Evolutionary conservation across 1,139 yeast species (phyloP).

Genomic region (Schizosaccharomyces versatilis): DNA sequence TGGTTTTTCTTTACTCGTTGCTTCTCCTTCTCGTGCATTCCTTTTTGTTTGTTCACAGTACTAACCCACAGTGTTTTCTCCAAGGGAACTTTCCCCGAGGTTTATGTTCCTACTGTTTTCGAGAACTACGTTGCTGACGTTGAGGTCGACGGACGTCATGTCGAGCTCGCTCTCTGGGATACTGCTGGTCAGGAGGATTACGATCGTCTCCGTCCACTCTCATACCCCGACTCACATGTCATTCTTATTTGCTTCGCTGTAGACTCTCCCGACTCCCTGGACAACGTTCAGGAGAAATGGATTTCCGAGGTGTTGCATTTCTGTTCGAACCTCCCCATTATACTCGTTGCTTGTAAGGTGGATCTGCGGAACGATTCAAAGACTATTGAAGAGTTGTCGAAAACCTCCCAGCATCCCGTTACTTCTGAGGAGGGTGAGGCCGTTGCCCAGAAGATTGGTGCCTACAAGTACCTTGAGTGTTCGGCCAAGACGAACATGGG

Average conservation of each 20-base stretch:
- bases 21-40: background rate
- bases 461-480: constrained; percentile 71
- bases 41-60: background rate
- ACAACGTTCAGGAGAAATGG: constrained; percentile 33
- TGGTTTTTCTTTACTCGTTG: background rate
- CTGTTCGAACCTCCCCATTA: constrained; percentile 60
- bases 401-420: constrained; percentile 60
- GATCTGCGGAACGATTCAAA: constrained; percentile 69
- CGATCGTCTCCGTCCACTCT: constrained; percentile 71
- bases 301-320: constrained; percentile 56
- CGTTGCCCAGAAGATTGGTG: constrained; percentile 73
- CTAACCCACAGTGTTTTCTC: constrained; percentile 51
- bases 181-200: constrained; percentile 93
- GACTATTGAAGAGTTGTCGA: constrained; percentile 51
- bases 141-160: constrained; percentile 59
- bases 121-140: constrained; percentile 65
- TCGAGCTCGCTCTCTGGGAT: constrained; percentile 68
- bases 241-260: constrained; percentile 74
- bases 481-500: constrained; percentile 60
- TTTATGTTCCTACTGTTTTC: constrained; percentile 11
- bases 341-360: constrained; percentile 75
- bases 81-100: constrained; percentile 17
- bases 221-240: constrained; percentile 83
- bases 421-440: constrained; percentile 32
- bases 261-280: constrained; percentile 60